Evolutionary conservation across 2,329 filamentous ascomycete genomes (phyloP).

Genomic region (Emmonsia crescens): DNA sequence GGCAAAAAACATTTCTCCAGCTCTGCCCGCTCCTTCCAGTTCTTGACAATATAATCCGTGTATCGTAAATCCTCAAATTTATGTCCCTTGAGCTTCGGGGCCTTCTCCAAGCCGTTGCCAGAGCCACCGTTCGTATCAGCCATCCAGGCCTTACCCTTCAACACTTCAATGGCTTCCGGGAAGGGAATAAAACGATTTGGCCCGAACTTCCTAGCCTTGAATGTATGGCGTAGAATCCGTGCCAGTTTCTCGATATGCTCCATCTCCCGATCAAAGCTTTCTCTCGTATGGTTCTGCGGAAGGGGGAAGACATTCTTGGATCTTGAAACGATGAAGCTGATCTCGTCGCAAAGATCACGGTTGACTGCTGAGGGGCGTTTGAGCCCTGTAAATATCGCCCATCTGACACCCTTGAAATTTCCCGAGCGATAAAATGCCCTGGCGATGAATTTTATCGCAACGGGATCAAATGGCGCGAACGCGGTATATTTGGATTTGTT

Average conservation of each 20-base stretch:
- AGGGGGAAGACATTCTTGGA: slow-evolving; percentile 7
- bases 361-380: slow-evolving; percentile 22
- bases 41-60: slow-evolving; percentile 10
- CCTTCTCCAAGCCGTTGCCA: not conserved
- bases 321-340: slow-evolving; percentile 18
- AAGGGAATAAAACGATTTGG: not conserved
- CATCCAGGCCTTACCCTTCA: not conserved
- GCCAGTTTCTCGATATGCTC: not conserved
- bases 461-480: slow-evolving; percentile 24
- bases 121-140: not conserved
- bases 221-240: not conserved
- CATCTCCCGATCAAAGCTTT: not conserved
- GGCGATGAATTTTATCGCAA: slow-evolving; percentile 29
- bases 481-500: slow-evolving; percentile 29
- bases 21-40: slow-evolving; percentile 17
- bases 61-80: not conserved
- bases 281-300: not conserved
- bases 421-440: slow-evolving; percentile 23
- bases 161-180: not conserved
- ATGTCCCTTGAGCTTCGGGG: not conserved
- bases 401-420: slow-evolving; percentile 28
- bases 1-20: slow-evolving; percentile 11
- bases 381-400: slow-evolving; percentile 31
- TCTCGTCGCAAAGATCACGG: slow-evolving; percentile 26
- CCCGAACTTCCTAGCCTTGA: not conserved